These are phyloP conservation scores for Monosporozyma yasuniensis DNA, from an alignment of 805 yeast genomes.

Conservation along the genomic window DNA sequence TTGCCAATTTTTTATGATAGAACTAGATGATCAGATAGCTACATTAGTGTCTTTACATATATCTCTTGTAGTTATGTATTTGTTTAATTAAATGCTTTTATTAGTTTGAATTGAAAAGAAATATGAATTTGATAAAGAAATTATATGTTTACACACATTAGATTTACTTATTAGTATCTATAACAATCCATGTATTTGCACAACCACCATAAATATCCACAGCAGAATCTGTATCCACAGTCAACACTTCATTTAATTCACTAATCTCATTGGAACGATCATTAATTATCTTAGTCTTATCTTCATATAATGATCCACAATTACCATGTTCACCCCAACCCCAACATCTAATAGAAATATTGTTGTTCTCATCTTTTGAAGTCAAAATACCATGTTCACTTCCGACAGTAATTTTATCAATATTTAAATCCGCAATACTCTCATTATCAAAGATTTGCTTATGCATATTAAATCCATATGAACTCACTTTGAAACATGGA, in stretches of 20 bases:
- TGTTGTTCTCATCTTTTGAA: constrained; percentile 3
- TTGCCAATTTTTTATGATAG: too few species aligned
- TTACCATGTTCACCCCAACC: constrained; percentile 99
- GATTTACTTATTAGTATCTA: too few species aligned
- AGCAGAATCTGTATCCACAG: neutral
- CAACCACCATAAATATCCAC: constrained; percentile 46
- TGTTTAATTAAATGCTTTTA: too few species aligned
- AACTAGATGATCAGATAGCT: too few species aligned
- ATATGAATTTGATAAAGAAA: too few species aligned
- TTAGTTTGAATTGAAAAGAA: too few species aligned
- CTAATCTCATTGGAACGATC: constrained; percentile 22
- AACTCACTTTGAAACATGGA: constrained; percentile 22
- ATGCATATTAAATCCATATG: constrained; percentile 71
- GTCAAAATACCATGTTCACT: constrained; percentile 76
- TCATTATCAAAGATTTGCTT: constrained; percentile 44
- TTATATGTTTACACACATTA: too few species aligned
- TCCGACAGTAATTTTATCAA: constrained; percentile 42
- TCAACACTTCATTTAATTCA: constrained; percentile 13
- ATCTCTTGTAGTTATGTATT: too few species aligned
- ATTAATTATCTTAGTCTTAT: constrained; percentile 8
- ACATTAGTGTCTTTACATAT: too few species aligned
- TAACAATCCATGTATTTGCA: constrained; percentile 58
- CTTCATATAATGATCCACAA: constrained; percentile 44
- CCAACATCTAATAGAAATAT: constrained; percentile 47
- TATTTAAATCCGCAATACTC: neutral